These are phyloP conservation scores for Auricularia cornea DNA, from an alignment of 768 basidiomycete species.

Conservation along the genomic window DNA sequence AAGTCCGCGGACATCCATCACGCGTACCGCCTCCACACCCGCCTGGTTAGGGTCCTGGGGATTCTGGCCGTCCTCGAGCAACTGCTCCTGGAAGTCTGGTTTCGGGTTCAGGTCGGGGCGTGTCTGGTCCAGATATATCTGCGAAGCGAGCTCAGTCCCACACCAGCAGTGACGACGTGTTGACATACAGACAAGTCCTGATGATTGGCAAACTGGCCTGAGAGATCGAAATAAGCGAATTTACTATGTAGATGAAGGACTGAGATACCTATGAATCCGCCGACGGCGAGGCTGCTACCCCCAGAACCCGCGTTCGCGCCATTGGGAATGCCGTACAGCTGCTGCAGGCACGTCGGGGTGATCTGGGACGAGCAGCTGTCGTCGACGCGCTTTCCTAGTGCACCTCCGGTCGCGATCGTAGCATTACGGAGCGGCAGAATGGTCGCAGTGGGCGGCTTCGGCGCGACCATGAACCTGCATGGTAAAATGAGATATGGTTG, in stretches of 20 bases:
- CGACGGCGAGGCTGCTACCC: constrained; percentile 16
- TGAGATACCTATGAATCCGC: constrained; percentile 6
- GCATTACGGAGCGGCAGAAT: neutral
- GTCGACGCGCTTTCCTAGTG: neutral
- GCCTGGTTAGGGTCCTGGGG: constrained; percentile 11
- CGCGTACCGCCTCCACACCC: constrained; percentile 25
- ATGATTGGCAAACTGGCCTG: constrained; percentile 14
- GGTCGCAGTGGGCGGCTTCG: neutral
- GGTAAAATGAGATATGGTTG: neutral
- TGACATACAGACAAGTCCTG: constrained; percentile 11
- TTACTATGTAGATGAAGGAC: neutral
- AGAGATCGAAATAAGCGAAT: neutral
- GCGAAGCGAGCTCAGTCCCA: neutral
- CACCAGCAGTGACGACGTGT: neutral
- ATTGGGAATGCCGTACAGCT: neutral
- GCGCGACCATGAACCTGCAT: neutral
- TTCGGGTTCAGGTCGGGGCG: constrained; percentile 13
- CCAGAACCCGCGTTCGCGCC: constrained; percentile 5
- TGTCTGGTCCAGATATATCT: constrained; percentile 4
- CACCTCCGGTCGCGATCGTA: neutral
- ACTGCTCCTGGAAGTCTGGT: constrained; percentile 13
- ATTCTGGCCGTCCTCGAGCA: constrained; percentile 14
- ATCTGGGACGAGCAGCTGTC: neutral
- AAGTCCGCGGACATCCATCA: neutral
- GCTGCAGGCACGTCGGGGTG: neutral